Evolutionary conservation across 345 rosid species (phyloP), one percentile per base, ranked within the genome.

Genomic region (Rhodamnia rubescens): DNA sequence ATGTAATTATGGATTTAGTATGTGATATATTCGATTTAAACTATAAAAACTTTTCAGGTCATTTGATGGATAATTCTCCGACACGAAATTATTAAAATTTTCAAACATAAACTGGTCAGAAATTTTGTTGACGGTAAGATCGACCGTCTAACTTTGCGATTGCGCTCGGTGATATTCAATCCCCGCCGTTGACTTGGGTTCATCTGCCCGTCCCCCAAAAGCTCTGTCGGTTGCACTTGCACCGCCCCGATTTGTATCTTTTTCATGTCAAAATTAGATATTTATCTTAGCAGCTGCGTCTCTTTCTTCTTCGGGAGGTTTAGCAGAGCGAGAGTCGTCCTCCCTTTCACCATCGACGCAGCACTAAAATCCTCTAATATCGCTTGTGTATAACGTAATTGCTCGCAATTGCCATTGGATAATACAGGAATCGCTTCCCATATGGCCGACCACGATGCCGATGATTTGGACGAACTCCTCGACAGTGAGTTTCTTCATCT

Each of bases 381-480:
- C 59, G 61, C 49, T 11, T 50, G 59, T 36, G 5, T 69, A 18
- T 11, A 4, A 36, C 78, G 47, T 69, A 8, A 5, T 36, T 40
- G 1, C 47, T 36, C 80, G 80, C 47, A 22, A 69, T 36, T 69
- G 47, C 40, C 57, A 52, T 82, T 52, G 84, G 57, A 51, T 82
- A 29, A 12, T 4, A 69, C 6, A 36, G 47, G 80, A 69, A 69
- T 50, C 83, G 69, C 74, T 47, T 86, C 84, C 29, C 27, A 87
- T 84, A 83, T 58, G 85, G 94, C 93, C 94, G 98, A 94, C 58
- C 87, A 88, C 86, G 92, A 90, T 81, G 85, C 92, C 53, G 99
- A 98, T 87, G 99, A 98, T 91, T 93, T 98, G 85, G 99, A 98
- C 90, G 92, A 94, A 87, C 97, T 98, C 87, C 99, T 98, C 40